Base-by-base conservation (phyloP, 768 basidiomycete species). In the Trametes meyenii region DNA sequence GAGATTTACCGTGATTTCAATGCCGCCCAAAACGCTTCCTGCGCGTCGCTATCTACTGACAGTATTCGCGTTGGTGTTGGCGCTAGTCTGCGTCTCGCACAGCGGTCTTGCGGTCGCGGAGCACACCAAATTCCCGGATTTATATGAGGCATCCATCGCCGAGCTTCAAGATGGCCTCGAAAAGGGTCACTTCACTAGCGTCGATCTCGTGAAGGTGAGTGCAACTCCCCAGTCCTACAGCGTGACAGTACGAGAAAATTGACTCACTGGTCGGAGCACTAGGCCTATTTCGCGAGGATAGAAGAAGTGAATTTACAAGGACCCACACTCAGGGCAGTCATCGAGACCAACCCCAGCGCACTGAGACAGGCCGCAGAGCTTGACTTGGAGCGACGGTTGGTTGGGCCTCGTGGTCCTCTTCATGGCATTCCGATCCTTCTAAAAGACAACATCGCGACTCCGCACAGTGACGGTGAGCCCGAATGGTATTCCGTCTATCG, bases 221-320 rank as follows among this genome's bases (percentile, higher is more conserved):
- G 13, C 17, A 3, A 24, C 14, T 10, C 11, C 45, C 19, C n/a
- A n/a, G 13, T 24, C 21, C 3, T 21, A 46, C 3, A 10, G 21
- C 24, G 21, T 24, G 4, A 7, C 45, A 21, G 21, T 8, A 33
- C 29, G 3, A 6, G 12, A 11, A 21, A 11, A 19, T 46, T 10
- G 13, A 10, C 13, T 23, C 24, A 24, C 11, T 11, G 45, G 21
- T 19, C 2, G 21, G 21, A 11, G 21, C 24, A 17, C 13, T 5
- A 88, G 87, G 85, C 85, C 2, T 89, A 89, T 69, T 76, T 88
- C 64, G 81, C 82, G 12, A 79, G 88, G 2, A 88, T 88, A 24
- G 83, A 87, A 4, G 83, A 89, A 67, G 87, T 89, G n/a, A 88
- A 89, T 66, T 66, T 81, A 17, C 75, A 83, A 58, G 86, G 86